Evolutionary conservation across 2,329 filamentous ascomycete species (phyloP).

Genomic region (Xylariaceae sp.): DNA sequence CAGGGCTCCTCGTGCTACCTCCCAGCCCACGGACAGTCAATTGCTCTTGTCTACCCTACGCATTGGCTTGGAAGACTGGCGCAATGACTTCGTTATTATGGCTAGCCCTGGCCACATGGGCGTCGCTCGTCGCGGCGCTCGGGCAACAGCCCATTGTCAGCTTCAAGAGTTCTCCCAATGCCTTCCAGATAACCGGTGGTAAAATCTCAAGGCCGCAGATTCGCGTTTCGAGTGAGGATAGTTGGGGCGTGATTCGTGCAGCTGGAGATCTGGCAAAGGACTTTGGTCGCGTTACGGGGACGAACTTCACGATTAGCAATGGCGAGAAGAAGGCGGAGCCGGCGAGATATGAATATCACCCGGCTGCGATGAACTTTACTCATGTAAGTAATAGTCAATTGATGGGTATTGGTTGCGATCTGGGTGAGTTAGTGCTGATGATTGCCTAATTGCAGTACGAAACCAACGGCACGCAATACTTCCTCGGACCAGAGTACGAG

Average conservation of each 20-base stretch:
- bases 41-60: background rate
- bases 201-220: slow-evolving; percentile 36
- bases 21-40: background rate
- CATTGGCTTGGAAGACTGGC: background rate
- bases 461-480: slow-evolving; percentile 37
- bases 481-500: slow-evolving; percentile 42
- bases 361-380: slow-evolving; percentile 44
- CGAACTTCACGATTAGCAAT: slow-evolving; percentile 56
- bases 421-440: background rate
- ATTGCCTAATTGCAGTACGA: slow-evolving; percentile 34
- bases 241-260: slow-evolving; percentile 62
- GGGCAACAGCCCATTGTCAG: slow-evolving; percentile 30
- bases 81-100: slow-evolving; percentile 9
- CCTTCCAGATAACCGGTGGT: slow-evolving; percentile 28
- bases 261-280: slow-evolving; percentile 62
- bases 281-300: slow-evolving; percentile 65
- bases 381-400: slow-evolving; percentile 32
- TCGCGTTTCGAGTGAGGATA: slow-evolving; percentile 53
- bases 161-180: slow-evolving; percentile 20
- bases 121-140: slow-evolving; percentile 21
- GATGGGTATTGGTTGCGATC: background rate
- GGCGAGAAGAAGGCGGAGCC: slow-evolving; percentile 36
- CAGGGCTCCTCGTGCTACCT: too few species aligned
- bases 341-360: slow-evolving; percentile 39
- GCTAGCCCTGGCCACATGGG: slow-evolving; percentile 14